A percentile compares a stretch with the other conserved stretches of the same genome.
Evolutionary conservation across 306 rosid genomes (phyloP).

Genomic region (Prunus kanzakura): DNA sequence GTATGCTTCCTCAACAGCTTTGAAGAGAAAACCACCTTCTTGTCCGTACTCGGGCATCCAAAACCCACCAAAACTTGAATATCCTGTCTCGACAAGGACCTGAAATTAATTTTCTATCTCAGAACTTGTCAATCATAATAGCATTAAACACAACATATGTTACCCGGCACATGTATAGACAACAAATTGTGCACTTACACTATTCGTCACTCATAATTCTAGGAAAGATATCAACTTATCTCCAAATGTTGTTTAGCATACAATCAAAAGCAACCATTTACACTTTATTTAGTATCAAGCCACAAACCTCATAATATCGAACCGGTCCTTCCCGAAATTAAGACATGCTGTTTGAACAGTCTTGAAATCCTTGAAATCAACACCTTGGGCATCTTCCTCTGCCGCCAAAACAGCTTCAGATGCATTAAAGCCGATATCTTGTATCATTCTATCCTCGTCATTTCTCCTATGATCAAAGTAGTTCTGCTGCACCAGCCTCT

Average conservation of each 20-base stretch:
- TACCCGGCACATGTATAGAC: slow-evolving; percentile 7
- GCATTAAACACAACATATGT: slow-evolving; percentile 8
- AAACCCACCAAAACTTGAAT: slow-evolving; percentile 86
- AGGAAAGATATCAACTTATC: neutral
- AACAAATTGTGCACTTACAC: neutral
- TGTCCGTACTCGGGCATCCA: slow-evolving; percentile 87
- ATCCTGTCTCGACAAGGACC: slow-evolving; percentile 86
- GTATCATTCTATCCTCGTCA: slow-evolving; percentile 74
- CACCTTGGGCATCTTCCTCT: slow-evolving; percentile 26
- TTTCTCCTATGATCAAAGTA: slow-evolving; percentile 79
- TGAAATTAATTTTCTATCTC: slow-evolving; percentile 45
- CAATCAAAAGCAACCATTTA: neutral
- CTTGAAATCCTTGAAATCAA: slow-evolving; percentile 70
- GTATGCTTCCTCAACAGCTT: slow-evolving; percentile 77
- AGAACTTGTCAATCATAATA: slow-evolving; percentile 21
- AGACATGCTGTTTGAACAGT: slow-evolving; percentile 70
- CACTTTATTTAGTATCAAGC: neutral
- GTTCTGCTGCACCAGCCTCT: slow-evolving; percentile 83
- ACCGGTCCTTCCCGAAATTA: slow-evolving; percentile 90
- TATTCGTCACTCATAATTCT: neutral
- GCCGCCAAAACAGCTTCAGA: slow-evolving; percentile 15
- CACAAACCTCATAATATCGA: slow-evolving; percentile 81
- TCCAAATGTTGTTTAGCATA: neutral
- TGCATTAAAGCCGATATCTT: slow-evolving; percentile 53
- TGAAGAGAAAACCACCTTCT: slow-evolving; percentile 85